Base-by-base conservation (phyloP, 257 asterid genomes). In the Fraxinus cuspidata region DNA sequence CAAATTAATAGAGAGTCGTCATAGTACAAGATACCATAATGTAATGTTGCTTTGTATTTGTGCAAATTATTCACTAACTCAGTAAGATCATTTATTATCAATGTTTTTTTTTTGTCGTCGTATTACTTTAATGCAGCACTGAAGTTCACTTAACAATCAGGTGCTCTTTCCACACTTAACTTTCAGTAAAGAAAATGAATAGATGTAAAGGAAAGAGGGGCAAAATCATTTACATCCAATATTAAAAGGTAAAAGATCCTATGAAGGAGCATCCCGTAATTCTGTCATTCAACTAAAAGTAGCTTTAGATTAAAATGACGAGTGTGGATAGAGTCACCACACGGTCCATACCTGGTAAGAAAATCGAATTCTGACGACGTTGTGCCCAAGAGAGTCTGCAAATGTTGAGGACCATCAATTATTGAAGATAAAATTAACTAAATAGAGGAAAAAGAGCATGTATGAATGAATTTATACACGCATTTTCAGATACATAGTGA, bases 361-460 rank as follows among this genome's bases (percentile, higher is more conserved):
- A 81, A 71, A 81, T 10, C 37, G 94, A 83, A 18, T 86, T 19
- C 21, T 82, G 93, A 34, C 96, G 91, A 75, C 83, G 69, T 73
- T 93, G 92, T 21, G 93, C 91, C 88, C 89, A 88, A 0, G 97
- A 91, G 78, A 93, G 91, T 64, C 97, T 93, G 89, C 66, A 72
- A 35, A 65, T 44, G 72, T 37, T 37, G 49, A 79, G 42, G 51
- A 74, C 56, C 31, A 60, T 73, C 31, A 75, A 29, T 32, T 44
- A 64, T 60, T 63, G 69, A 63, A 23, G 5, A 63, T 7, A 63
- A 63, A 23, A 63, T 63, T 19, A 63, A 63, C 34, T 27, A 63
- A 63, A 63, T 27, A 11, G 8, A 10, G 69, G 69, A 27, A 23
- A 63, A 0, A 9, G 28, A 56, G 66, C 29, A 6, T 2, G 6